These are phyloP conservation scores for Aspergillus aculeatinus DNA, from an alignment of 2,329 filamentous ascomycete genomes.

Conservation along the genomic window DNA sequence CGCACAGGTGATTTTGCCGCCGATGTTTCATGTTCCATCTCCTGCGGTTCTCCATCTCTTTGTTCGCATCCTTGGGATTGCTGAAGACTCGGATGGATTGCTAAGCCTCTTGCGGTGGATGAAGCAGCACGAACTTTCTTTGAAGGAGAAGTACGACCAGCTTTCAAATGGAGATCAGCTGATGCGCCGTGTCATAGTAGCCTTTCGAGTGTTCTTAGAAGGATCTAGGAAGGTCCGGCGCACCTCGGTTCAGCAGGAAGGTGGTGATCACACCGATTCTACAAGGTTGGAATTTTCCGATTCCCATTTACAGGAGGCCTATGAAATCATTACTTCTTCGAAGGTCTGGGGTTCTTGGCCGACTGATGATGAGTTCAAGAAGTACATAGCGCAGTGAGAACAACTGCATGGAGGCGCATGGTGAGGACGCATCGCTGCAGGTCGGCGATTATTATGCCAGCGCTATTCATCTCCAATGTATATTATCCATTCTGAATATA, in stretches of 20 bases:
- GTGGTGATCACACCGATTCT: neutral
- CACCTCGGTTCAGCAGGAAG: neutral
- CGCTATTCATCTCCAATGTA: too few relatives aligned
- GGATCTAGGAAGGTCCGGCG: constrained; percentile 23
- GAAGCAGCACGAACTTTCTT: constrained; percentile 30
- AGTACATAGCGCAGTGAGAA: constrained; percentile 26
- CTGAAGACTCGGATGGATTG: constrained; percentile 41
- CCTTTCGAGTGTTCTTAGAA: constrained; percentile 43
- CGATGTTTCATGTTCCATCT: constrained; percentile 36
- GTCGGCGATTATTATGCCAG: too few relatives aligned
- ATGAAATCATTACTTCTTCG: constrained; percentile 37
- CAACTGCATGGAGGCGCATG: too few relatives aligned
- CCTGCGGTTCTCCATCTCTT: constrained; percentile 44
- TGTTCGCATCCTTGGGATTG: constrained; percentile 42
- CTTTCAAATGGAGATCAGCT: constrained; percentile 37
- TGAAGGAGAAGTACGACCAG: constrained; percentile 38
- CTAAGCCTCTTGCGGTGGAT: constrained; percentile 46
- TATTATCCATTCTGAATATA: too few relatives aligned
- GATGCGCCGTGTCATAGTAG: constrained; percentile 42
- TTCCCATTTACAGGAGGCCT: constrained; percentile 34
- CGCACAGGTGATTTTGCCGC: constrained; percentile 26
- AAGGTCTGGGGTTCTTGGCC: constrained; percentile 43
- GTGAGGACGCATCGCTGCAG: too few relatives aligned
- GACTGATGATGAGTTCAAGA: constrained; percentile 39
- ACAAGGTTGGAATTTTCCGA: constrained; percentile 24